These are phyloP conservation scores for Dactylellina leptospora DNA, from an alignment of 2,329 filamentous ascomycete genomes.

Conservation along the genomic window DNA sequence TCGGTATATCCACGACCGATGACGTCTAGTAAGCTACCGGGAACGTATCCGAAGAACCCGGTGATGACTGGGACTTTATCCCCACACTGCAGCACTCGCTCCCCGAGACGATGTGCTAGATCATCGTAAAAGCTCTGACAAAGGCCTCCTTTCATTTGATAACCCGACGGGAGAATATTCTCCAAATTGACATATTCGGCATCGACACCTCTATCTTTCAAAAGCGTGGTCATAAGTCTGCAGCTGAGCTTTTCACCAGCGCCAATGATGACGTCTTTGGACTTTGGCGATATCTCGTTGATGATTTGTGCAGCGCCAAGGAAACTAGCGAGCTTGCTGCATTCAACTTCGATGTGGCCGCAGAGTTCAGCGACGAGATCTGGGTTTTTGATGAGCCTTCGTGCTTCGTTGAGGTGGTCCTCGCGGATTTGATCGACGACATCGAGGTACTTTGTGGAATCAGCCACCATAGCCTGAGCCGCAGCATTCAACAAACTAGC, in stretches of 20 bases:
- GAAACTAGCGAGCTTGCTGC: constrained; percentile 79
- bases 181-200: constrained; percentile 91
- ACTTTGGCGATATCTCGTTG: constrained; percentile 77
- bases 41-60: constrained; percentile 87
- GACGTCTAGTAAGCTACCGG: constrained; percentile 87
- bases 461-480: constrained; percentile 63
- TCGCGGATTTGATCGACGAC: constrained; percentile 82
- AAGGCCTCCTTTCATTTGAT: constrained; percentile 68
- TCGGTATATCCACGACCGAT: constrained; percentile 97
- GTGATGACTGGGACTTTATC: constrained; percentile 80
- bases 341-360: constrained; percentile 77
- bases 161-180: constrained; percentile 73
- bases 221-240: constrained; percentile 83
- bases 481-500: constrained; percentile 64
- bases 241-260: constrained; percentile 97
- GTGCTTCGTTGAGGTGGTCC: constrained; percentile 80
- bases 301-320: constrained; percentile 70
- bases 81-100: constrained; percentile 72
- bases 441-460: constrained; percentile 61
- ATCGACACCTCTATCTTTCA: constrained; percentile 80
- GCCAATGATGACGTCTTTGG: constrained; percentile 88
- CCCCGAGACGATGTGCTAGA: constrained; percentile 69
- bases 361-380: constrained; percentile 69
- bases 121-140: constrained; percentile 75
- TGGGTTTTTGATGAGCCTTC: constrained; percentile 69